phyloP scores from a whole-genome alignment of 495 filamentous ascomycete genomes.

The Lindgomyces ingoldianus region DNA sequence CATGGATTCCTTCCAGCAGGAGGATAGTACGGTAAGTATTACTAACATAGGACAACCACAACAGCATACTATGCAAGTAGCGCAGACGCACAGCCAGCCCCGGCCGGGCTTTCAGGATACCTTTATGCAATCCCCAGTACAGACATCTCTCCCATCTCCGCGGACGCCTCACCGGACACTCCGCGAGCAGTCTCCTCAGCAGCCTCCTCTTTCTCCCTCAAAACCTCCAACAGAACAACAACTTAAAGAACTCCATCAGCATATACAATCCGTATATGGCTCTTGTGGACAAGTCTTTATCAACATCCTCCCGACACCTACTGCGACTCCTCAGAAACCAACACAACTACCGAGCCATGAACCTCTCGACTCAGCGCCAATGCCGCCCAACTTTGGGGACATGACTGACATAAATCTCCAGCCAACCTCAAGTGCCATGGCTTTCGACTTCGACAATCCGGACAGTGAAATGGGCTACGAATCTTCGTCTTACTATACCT shows the following conservation, averaged over 20 bases:
- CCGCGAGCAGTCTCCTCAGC: conserved; percentile 32
- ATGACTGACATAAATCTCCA: conserved; percentile 55
- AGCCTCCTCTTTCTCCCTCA: conserved; percentile 30
- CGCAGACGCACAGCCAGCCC: conserved; percentile 68
- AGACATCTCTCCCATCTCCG: conserved; percentile 32
- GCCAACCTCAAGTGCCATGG: conserved; percentile 43
- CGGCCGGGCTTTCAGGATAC: conserved; percentile 58
- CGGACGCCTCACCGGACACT: conserved; percentile 35
- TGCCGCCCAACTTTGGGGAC: conserved; percentile 58
- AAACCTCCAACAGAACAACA: conserved; percentile 35
- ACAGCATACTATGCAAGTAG: conserved; percentile 68
- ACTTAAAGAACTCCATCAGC: conserved; percentile 42
- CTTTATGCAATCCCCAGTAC: conserved; percentile 41
- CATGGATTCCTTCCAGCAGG: conserved; percentile 38
- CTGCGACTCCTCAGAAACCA: conserved; percentile 36
- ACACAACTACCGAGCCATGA: conserved; percentile 25
- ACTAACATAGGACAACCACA: conserved; percentile 62
- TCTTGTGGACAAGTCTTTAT: conserved; percentile 36
- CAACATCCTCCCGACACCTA: conserved; percentile 40
- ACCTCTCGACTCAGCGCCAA: conserved; percentile 51
- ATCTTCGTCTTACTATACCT: conserved; percentile 40
- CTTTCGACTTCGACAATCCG: conserved; percentile 52
- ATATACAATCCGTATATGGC: conserved; percentile 42
- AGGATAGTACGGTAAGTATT: conserved; percentile 63
- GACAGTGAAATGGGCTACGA: conserved; percentile 54